These are phyloP conservation scores for Trametes gibbosa DNA, from an alignment of 768 basidiomycete genomes.

Conservation along the genomic window DNA sequence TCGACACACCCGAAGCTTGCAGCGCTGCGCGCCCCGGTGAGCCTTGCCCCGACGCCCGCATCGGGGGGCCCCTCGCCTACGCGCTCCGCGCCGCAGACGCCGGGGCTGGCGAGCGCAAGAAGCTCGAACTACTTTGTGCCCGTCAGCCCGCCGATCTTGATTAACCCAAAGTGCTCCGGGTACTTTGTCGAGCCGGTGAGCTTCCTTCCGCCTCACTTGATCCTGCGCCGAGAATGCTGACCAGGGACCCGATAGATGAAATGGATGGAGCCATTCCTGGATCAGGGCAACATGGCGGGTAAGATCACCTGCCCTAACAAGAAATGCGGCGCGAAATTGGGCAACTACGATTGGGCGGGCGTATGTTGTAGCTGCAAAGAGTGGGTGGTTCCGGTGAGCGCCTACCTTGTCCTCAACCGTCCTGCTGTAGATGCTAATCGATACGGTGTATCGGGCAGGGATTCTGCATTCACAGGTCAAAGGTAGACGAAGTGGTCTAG, in stretches of 20 bases:
- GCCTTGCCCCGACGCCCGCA: conserved; percentile 26
- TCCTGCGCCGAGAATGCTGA: not conserved
- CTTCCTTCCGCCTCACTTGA: conserved; percentile 10
- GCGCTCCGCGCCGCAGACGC: conserved; percentile 25
- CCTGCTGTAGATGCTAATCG: not conserved
- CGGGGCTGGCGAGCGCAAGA: conserved; percentile 4
- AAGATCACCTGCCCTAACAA: conserved; percentile 92
- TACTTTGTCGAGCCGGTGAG: conserved; percentile 96
- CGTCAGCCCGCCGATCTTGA: conserved; percentile 61
- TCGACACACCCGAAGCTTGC: conserved; percentile 47
- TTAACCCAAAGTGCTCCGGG: conserved; percentile 86
- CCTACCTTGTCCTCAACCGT: conserved; percentile 7
- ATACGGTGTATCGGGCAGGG: conserved; percentile 32
- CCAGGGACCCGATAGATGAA: conserved; percentile 56
- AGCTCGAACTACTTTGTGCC: conserved; percentile 16
- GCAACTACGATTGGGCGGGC: conserved; percentile 97
- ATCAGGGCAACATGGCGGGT: conserved; percentile 74
- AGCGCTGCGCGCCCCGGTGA: conserved; percentile 38
- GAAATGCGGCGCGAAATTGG: conserved; percentile 88
- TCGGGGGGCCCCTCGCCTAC: conserved; percentile 14
- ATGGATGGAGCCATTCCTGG: conserved; percentile 91
- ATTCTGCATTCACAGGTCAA: conserved; percentile 52
- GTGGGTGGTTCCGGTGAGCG: conserved; percentile 91
- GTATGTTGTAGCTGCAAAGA: conserved; percentile 86
- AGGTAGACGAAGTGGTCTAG: conserved; percentile 50